These are phyloP conservation scores for Bisporella sp. DNA, from an alignment of 2,329 filamentous ascomycete genomes.

Conservation along the genomic window DNA sequence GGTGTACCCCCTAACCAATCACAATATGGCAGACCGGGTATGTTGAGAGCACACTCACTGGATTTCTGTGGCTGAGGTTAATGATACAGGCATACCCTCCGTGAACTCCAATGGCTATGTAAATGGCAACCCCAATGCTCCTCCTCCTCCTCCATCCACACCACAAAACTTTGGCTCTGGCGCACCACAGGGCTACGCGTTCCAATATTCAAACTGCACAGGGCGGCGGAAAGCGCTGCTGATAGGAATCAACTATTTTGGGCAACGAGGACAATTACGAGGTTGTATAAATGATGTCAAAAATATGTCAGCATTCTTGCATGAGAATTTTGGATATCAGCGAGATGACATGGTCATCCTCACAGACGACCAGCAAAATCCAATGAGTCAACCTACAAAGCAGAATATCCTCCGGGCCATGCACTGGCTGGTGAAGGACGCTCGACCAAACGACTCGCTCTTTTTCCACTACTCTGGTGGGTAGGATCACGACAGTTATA, in stretches of 20 bases:
- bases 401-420: conserved; percentile 92
- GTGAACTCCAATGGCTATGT: conserved; percentile 45
- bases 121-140: conserved; percentile 50
- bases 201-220: conserved; percentile 88
- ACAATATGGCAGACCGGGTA: conserved; percentile 46
- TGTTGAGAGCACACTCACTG: conserved; percentile 12
- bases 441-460: conserved; percentile 82
- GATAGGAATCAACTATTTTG: conserved; percentile 96
- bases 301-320: conserved; percentile 91
- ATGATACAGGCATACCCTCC: conserved; percentile 31
- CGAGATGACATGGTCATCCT: conserved; percentile 95
- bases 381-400: conserved; percentile 95
- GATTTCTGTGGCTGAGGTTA: conserved; percentile 3
- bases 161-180: conserved; percentile 73
- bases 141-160: conserved; percentile 60
- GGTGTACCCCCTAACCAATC: conserved; percentile 28
- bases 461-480: conserved; percentile 96
- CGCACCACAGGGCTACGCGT: conserved; percentile 73
- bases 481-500: conserved; percentile 22
- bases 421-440: conserved; percentile 97
- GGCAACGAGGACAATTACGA: conserved; percentile 80
- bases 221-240: conserved; percentile 82
- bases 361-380: conserved; percentile 94
- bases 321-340: conserved; percentile 85
- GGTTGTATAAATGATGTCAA: conserved; percentile 97